Conservation (phyloP, 169 alveolate species). For the Plasmodium gaboni region DNA sequence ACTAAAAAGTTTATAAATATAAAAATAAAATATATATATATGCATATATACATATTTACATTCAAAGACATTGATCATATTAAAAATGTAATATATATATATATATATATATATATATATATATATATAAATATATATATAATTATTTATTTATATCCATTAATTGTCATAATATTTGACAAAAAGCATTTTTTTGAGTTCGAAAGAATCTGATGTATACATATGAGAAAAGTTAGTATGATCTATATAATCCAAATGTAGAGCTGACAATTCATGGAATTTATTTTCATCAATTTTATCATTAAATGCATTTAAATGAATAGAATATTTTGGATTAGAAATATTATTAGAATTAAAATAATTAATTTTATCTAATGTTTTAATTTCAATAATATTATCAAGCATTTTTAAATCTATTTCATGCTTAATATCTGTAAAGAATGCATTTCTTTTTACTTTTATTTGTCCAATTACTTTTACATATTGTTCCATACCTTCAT, state of each 20-base stretch:
- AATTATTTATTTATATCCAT: neutral
- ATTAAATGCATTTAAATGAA: constrained; percentile 70
- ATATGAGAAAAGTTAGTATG: constrained; percentile 55
- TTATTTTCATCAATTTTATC: constrained; percentile 69
- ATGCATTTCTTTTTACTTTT: constrained; percentile 53
- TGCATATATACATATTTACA: too few relatives aligned
- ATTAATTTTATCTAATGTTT: constrained; percentile 34
- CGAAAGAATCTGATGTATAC: constrained; percentile 45
- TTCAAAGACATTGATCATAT: too few relatives aligned
- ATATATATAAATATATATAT: too few relatives aligned
- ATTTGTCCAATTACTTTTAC: constrained; percentile 68
- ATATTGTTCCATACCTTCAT: constrained; percentile 56
- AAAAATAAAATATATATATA: neutral
- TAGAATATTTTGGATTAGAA: constrained; percentile 31
- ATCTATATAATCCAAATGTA: constrained; percentile 71
- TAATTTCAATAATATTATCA: constrained; percentile 35
- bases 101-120: too few relatives aligned
- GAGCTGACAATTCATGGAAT: constrained; percentile 58
- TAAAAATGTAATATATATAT: too few relatives aligned
- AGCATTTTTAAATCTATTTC: constrained; percentile 52
- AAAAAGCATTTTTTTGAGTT: constrained; percentile 59
- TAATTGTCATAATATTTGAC: constrained; percentile 34
- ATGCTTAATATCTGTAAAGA: constrained; percentile 49
- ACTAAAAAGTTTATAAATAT: too few relatives aligned
- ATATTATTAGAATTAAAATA: constrained; percentile 25